Evolutionary conservation across 2,329 filamentous ascomycete genomes (phyloP), one percentile per base, ranked within the genome.

Genomic region (Diaporthe sp.): DNA sequence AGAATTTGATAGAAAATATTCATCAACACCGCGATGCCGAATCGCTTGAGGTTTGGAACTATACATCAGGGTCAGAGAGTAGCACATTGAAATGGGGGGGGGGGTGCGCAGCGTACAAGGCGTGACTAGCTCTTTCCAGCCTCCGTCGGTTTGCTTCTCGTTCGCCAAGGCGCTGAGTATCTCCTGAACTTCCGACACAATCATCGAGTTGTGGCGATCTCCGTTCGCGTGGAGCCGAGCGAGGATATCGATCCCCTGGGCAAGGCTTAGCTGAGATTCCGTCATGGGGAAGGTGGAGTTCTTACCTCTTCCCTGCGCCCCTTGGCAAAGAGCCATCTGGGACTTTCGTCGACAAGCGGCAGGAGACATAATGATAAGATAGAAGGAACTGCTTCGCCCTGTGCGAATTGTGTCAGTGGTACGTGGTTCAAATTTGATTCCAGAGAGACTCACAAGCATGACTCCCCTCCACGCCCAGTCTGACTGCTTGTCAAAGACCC

Each of bases 401-500:
- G 17, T 42, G n/a, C 22, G 12, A 17, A 42, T 44, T 5, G 10
- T 5, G 37, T 61, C 13, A 61, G 58, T 44, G 15, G 0, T 34
- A 3, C 3, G 7, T 42, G 9, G 4, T 10, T 44, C 37, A 25
- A 25, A 44, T 2, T 17, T n/a, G 37, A 3, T 12, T 12, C n/a
- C 19, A 4, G 9, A 28, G 37, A 61, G 3, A 61, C 58, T 61
- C 37, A 61, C 58, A 13, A 61, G 58, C 58, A 61, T 37, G 1
- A 61, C 58, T 61, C 58, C 58, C 12, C 58, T 42, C 58, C 58
- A 61, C 4, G n/a, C 58, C 58, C 58, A 61, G 58, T 61, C n/a
- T 19, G 58, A 44, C 22, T 42, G 4, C n/a, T 61, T 61, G 37
- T 61, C 58, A 28, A 61, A 61, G 37, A 25, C 13, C n/a, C 58